Percentiles rank a stretch among this genome's conserved stretches.
Evolutionary conservation across 2,329 filamentous ascomycete species (phyloP).

Genomic region (Aspergillus floridensis): DNA sequence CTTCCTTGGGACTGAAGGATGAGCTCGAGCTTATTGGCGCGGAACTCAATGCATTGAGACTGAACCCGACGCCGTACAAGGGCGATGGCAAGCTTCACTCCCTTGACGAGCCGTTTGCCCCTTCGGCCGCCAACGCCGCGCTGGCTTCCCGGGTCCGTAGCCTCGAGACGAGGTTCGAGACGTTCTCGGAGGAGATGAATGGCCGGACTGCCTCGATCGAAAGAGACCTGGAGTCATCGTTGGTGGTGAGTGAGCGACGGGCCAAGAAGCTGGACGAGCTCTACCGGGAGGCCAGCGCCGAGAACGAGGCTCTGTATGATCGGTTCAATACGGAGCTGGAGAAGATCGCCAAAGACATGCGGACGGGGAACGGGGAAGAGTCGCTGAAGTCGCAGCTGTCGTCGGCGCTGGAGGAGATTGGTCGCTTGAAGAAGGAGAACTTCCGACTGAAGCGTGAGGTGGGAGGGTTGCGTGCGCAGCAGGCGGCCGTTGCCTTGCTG

Average conservation of each 20-base stretch:
- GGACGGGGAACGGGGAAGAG: constrained; percentile 73
- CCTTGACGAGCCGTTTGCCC: constrained; percentile 15
- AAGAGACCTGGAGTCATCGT: constrained; percentile 67
- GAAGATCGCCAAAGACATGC: constrained; percentile 75
- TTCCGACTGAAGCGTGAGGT: constrained; percentile 78
- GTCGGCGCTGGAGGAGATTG: constrained; percentile 73
- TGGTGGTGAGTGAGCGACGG: constrained; percentile 73
- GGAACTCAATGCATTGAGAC: constrained; percentile 62
- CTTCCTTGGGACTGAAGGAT: constrained; percentile 66
- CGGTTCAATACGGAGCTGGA: constrained; percentile 88
- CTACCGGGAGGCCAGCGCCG: constrained; percentile 80
- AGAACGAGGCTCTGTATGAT: constrained; percentile 91
- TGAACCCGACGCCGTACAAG: constrained; percentile 34
- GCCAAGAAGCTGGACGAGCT: constrained; percentile 81
- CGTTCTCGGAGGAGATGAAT: constrained; percentile 57
- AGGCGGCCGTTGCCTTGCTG: constrained; percentile 33
- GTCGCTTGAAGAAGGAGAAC: constrained; percentile 80
- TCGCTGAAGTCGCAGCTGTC: constrained; percentile 70
- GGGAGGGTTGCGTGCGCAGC: constrained; percentile 61
- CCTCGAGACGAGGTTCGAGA: constrained; percentile 67
- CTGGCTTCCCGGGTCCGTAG: constrained; percentile 56
- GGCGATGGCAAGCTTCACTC: constrained; percentile 26
- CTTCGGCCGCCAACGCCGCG: constrained; percentile 20
- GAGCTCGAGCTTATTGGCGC: constrained; percentile 78
- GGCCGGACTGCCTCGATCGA: constrained; percentile 64